Conservation (phyloP, 768 basidiomycete species). For the Suillus weaverae region DNA sequence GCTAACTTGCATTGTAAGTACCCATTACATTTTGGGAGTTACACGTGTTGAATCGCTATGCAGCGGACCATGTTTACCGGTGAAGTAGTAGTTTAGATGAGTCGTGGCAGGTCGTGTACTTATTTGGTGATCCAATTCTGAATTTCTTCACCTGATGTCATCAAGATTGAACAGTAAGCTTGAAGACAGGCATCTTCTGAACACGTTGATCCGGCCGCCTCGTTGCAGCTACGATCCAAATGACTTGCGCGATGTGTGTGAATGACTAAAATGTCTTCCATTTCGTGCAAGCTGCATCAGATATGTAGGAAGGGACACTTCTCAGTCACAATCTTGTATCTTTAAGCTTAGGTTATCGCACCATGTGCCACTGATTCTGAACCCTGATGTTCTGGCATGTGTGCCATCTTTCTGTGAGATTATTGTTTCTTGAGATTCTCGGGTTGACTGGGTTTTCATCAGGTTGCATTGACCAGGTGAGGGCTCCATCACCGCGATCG, state of each 20-base stretch:
- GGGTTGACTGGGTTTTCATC: neutral
- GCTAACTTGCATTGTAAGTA: conserved; percentile 81
- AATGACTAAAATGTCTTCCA: conserved; percentile 4
- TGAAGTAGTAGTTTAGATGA: conserved; percentile 35
- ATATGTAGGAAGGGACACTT: neutral
- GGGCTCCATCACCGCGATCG: neutral
- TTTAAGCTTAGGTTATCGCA: conserved; percentile 2
- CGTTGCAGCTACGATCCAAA: neutral
- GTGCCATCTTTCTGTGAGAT: neutral
- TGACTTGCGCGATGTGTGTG: neutral
- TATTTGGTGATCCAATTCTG: conserved; percentile 13
- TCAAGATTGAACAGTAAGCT: conserved; percentile 3
- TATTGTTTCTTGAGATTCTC: neutral
- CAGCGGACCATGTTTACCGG: conserved; percentile 88
- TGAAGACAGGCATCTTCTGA: neutral
- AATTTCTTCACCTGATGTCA: conserved; percentile 2
- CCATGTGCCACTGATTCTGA: neutral
- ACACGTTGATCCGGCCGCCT: conserved; percentile 4
- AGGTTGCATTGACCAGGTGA: neutral
- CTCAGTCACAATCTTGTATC: conserved; percentile 4
- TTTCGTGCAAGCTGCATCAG: neutral
- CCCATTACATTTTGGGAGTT: conserved; percentile 12
- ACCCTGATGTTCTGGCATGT: neutral
- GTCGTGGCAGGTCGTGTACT: conserved; percentile 23
- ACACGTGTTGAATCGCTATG: conserved; percentile 23